Base-by-base conservation (phyloP, 1,284 basidiomycete species). In the Moniliella sp. region DNA sequence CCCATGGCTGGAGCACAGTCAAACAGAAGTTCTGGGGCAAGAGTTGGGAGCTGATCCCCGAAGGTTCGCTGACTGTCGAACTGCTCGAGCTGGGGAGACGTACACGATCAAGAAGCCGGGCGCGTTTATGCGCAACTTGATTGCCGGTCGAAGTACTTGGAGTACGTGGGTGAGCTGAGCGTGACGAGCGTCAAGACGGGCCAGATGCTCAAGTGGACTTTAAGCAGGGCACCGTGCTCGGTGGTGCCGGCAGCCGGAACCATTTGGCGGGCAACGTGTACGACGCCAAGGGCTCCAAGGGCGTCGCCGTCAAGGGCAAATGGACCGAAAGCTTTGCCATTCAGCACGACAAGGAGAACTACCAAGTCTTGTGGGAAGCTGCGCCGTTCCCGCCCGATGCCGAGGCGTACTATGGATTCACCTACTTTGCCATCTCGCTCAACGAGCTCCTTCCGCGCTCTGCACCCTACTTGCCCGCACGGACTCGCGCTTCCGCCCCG, bases 401-500 rank as follows among this genome's bases (percentile, higher is more conserved):
- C 12, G 37, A 48, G 19, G 41, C 46, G 11, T 57, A 59, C 34
- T 59, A 59, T 32, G 56, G 56, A 4, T 59, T 59, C 34, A 59
- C 56, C 17, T 48, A 50, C 39, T 59, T 59, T 37, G 56, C 54
- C 42, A 48, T 59, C 36, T 46, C 45, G 25, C 45, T 59, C 32
- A 59, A 59, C 39, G 47, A 59, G 31, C 31, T 59, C 11, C 44
- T 40, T 1, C 40, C 46, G 2, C 75, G 81, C 50, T 61, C 83
- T 12, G 65, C 70, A 36, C 70, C 67, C 3, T 69, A 69, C 39
- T 28, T 88, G 4, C 77, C 82, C 71, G 73, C 0, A 84, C 83
- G 0, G 84, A 91, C 57, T 83, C 82, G 5, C 70, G 84, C 18
- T 66, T 72, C 37, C 69, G 83, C 19, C 78, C 82, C 1, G 83